Evolutionary conservation across 2,329 filamentous ascomycete species (phyloP), one percentile per base, ranked within the genome.

Genomic region (Aspergillus proliferans): DNA sequence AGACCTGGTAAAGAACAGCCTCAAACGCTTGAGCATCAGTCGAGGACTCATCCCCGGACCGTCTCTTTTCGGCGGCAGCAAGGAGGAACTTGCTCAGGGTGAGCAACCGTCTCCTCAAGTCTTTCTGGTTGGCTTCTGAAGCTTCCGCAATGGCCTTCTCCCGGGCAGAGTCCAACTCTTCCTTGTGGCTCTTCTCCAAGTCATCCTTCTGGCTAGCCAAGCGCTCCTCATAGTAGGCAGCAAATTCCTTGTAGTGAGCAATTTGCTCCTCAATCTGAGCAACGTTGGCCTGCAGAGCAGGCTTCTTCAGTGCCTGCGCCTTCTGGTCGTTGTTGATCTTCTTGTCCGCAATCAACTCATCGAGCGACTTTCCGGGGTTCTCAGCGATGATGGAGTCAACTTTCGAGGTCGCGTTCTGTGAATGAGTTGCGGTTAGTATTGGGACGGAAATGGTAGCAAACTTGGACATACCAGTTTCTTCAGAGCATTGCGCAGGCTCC

Each of bases 401-500:
- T 67, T 83, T 85, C 47, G 77, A 68, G 58, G 78, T 80, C 48
- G 74, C 74, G 57, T 79, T 79, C 78, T 82, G 53, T 19, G 43
- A 36, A 34, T 26, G 51, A 38, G 24, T 47, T 51, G 57, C 26
- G 63, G 30, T 67, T 60, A 18, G 47, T 58, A 28, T 44, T 59
- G 53, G 52, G 46, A 28, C 43, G 21, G 44, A 19, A 51, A 49
- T 50, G 28, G n/a, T 26, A 47, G 48, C 12, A 40, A 24, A 28
- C n/a, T 46, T 22, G 21, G 28, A 33, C 87, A 75, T 73, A 95
- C 88, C 63, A 97, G 84, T 75, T 96, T 96, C 81, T 96, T 97
- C 77, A 84, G 87, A 64, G 93, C 76, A 71, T 93, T 95, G 65
- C 92, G 90, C 61, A 96, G 87, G 71, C 83, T 89, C 79, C 90